These are phyloP conservation scores for Phoma sp. DNA, from an alignment of 2,329 filamentous ascomycete species.

Conservation along the genomic window DNA sequence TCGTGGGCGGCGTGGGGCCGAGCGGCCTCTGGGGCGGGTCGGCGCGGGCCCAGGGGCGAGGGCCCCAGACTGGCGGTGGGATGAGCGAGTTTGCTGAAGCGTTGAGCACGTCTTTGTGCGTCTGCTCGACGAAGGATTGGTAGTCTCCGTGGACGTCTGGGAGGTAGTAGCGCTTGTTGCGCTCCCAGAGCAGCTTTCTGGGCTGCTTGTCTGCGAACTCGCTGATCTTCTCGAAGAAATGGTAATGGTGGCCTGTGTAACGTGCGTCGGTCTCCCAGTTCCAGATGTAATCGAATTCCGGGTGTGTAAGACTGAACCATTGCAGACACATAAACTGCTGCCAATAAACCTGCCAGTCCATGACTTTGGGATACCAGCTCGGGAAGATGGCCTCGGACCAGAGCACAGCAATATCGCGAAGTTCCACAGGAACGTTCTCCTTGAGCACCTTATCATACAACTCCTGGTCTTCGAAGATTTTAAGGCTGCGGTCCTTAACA, in stretches of 20 bases:
- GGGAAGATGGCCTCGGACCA: slow-evolving; percentile 68
- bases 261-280: slow-evolving; percentile 88
- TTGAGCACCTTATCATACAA: slow-evolving; percentile 66
- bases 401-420: slow-evolving; percentile 72
- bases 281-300: slow-evolving; percentile 80
- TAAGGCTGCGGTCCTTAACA: slow-evolving; percentile 59
- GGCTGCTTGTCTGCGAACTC: slow-evolving; percentile 61
- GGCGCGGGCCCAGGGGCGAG: slow-evolving; percentile 65
- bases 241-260: slow-evolving; percentile 81
- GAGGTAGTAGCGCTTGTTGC: slow-evolving; percentile 62
- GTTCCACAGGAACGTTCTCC: slow-evolving; percentile 70
- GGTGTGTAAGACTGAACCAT: slow-evolving; percentile 75
- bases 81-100: slow-evolving; percentile 46
- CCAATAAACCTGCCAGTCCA: slow-evolving; percentile 58
- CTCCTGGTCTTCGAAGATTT: slow-evolving; percentile 65
- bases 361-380: slow-evolving; percentile 57
- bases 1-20: slow-evolving; percentile 74
- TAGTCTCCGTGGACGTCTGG: slow-evolving; percentile 59
- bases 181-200: slow-evolving; percentile 65
- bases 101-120: slow-evolving; percentile 50
- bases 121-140: slow-evolving; percentile 52
- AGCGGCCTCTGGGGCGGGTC: slow-evolving; percentile 72
- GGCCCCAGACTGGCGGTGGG: slow-evolving; percentile 79
- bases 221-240: slow-evolving; percentile 71
- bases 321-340: slow-evolving; percentile 75